Conservation (phyloP, 2,329 filamentous ascomycete genomes). For the Penicillium sp. region DNA sequence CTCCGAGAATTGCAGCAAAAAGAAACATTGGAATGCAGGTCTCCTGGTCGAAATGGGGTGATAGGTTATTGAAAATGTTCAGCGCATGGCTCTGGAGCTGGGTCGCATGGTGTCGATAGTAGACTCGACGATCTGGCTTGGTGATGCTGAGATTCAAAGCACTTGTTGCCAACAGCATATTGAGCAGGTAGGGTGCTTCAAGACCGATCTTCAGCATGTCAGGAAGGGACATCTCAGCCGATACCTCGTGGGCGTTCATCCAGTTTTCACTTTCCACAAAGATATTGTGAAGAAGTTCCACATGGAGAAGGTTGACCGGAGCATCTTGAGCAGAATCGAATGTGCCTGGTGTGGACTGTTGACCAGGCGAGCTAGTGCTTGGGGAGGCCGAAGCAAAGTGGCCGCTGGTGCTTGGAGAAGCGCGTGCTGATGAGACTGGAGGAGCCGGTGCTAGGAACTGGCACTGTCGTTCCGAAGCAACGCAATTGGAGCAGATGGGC, state of each 20-base stretch:
- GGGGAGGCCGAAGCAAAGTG: conserved; percentile 4
- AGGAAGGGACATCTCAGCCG: neutral
- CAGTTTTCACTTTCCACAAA: conserved; percentile 12
- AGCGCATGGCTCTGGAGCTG: conserved; percentile 40
- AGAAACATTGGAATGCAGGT: conserved; percentile 25
- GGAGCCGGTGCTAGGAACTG: conserved; percentile 14
- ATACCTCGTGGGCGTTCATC: neutral
- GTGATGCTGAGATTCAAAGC: conserved; percentile 47
- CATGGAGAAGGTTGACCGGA: conserved; percentile 33
- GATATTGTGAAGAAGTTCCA: conserved; percentile 34
- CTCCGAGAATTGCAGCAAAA: conserved; percentile 23
- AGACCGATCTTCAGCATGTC: conserved; percentile 11
- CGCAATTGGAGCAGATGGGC: conserved; percentile 38
- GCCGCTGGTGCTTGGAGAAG: neutral
- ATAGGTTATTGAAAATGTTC: conserved; percentile 17
- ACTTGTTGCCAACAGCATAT: conserved; percentile 51
- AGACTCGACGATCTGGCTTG: conserved; percentile 37
- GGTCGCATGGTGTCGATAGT: conserved; percentile 34
- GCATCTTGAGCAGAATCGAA: conserved; percentile 6
- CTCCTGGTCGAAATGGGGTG: conserved; percentile 12
- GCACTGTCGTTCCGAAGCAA: conserved; percentile 23
- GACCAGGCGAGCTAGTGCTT: neutral
- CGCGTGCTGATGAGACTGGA: neutral
- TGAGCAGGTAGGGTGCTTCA: conserved; percentile 49
- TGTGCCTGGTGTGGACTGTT: neutral